These are phyloP conservation scores for Sungouiella blattae DNA, from an alignment of 805 yeast species.

Conservation along the genomic window DNA sequence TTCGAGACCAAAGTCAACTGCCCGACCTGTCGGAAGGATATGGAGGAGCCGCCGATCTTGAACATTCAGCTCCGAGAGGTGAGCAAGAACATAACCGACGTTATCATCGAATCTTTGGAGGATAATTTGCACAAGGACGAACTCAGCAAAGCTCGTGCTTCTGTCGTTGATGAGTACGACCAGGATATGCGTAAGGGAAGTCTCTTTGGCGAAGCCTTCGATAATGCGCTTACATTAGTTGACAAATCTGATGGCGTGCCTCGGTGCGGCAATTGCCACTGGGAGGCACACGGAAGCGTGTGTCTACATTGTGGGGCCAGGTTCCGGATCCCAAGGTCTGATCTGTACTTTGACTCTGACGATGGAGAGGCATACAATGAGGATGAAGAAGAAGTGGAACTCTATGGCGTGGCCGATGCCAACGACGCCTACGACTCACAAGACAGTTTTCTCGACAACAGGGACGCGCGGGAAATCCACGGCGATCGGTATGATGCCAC, in stretches of 20 bases:
- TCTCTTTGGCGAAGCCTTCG: slow-evolving; percentile 52
- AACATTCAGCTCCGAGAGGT: slow-evolving; percentile 52
- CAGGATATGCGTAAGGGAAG: slow-evolving; percentile 33
- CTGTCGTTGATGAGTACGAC: slow-evolving; percentile 32
- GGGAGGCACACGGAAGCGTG: slow-evolving; percentile 69
- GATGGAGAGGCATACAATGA: slow-evolving; percentile 36
- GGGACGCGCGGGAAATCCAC: slow-evolving; percentile 20
- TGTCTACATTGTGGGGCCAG: slow-evolving; percentile 68
- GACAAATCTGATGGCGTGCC: slow-evolving; percentile 71
- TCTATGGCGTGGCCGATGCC: slow-evolving; percentile 11
- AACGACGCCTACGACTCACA: slow-evolving; percentile 14
- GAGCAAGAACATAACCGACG: slow-evolving; percentile 31
- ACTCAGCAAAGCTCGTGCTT: slow-evolving; percentile 24
- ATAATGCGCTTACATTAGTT: slow-evolving; percentile 48
- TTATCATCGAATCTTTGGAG: slow-evolving; percentile 33
- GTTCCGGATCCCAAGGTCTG: slow-evolving; percentile 34
- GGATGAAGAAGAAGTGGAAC: slow-evolving; percentile 27
- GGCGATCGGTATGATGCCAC: slow-evolving; percentile 13
- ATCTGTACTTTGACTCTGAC: slow-evolving; percentile 33
- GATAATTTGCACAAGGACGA: slow-evolving; percentile 21
- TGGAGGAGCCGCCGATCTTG: slow-evolving; percentile 48
- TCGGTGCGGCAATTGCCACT: slow-evolving; percentile 71
- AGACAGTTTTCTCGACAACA: slow-evolving; percentile 17
- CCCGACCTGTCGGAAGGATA: slow-evolving; percentile 59
- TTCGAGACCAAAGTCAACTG: slow-evolving; percentile 55